These are phyloP conservation scores for Nigrograna mackinnonii DNA, from an alignment of 2,329 filamentous ascomycete species.

Conservation along the genomic window DNA sequence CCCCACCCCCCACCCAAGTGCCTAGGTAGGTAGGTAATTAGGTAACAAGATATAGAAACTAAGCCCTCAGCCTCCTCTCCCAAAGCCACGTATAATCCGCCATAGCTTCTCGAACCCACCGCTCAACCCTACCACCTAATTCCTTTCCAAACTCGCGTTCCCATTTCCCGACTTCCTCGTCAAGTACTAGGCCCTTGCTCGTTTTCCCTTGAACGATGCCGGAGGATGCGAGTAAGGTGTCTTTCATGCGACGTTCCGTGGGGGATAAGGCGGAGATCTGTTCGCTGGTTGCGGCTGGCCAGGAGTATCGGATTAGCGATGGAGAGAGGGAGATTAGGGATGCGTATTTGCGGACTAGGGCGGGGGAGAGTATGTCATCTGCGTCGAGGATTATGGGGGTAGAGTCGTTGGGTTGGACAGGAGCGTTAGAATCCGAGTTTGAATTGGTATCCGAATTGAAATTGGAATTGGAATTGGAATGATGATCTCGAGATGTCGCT, in stretches of 20 bases:
- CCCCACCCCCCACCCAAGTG: too few species aligned
- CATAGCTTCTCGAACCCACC: conserved; percentile 12
- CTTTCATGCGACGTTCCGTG: conserved; percentile 19
- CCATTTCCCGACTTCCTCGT: conserved; percentile 15
- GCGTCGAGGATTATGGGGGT: conserved; percentile 22
- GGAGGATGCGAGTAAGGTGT: conserved; percentile 19
- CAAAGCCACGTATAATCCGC: conserved; percentile 20
- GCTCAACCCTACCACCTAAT: conserved; percentile 11
- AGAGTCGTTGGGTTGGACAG: conserved; percentile 1
- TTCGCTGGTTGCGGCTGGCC: conserved; percentile 11
- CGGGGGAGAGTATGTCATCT: conserved; percentile 11
- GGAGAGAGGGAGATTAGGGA: conserved; percentile 14
- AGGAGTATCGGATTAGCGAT: conserved; percentile 10
- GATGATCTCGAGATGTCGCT: too few species aligned
- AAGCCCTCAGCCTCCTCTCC: conserved; percentile 10
- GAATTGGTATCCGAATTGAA: too few species aligned
- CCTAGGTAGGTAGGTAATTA: too few species aligned
- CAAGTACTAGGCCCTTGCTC: conserved; percentile 4
- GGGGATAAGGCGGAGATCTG: conserved; percentile 5
- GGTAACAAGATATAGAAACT: too few species aligned
- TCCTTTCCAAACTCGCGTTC: conserved; percentile 19
- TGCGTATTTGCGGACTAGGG: conserved; percentile 18
- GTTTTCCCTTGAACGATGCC: conserved; percentile 17
- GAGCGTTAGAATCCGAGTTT: neutral
- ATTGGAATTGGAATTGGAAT: too few species aligned